Percentiles rank a stretch among this genome's conserved stretches.
Conservation (phyloP, 1,139 yeast genomes). For the Pichiaceae sp. region DNA sequence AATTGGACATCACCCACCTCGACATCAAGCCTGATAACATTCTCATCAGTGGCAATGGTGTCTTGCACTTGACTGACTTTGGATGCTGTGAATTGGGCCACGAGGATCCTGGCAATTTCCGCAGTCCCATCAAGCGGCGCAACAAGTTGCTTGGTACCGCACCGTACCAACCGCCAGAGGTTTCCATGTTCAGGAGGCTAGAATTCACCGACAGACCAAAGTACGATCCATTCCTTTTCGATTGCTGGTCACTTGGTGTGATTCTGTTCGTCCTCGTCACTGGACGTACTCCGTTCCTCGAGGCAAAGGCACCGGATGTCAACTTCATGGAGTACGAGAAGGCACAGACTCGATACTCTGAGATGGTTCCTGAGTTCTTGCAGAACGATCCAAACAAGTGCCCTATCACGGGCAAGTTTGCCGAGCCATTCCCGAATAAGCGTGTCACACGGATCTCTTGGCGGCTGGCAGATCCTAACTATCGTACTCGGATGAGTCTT, state of each 20-base stretch:
- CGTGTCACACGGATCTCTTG: constrained; percentile 66
- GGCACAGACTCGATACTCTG: constrained; percentile 40
- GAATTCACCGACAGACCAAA: constrained; percentile 29
- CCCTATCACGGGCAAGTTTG: constrained; percentile 32
- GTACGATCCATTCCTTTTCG: constrained; percentile 64
- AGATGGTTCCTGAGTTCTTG: constrained; percentile 14
- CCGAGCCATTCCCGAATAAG: constrained; percentile 47
- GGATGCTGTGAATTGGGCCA: constrained; percentile 67
- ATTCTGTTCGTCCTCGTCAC: constrained; percentile 51
- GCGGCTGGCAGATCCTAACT: constrained; percentile 64
- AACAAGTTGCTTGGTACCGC: constrained; percentile 64
- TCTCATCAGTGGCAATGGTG: constrained; percentile 46
- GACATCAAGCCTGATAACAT: constrained; percentile 65
- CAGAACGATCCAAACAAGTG: constrained; percentile 6
- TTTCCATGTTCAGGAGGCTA: constrained; percentile 40
- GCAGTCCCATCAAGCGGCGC: constrained; percentile 36
- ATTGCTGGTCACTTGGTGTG: constrained; percentile 68
- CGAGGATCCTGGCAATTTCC: constrained; percentile 43
- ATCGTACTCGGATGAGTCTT: constrained; percentile 43
- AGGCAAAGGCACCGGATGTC: constrained; percentile 41
- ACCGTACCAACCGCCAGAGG: constrained; percentile 76
- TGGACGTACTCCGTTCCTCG: constrained; percentile 53
- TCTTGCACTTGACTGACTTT: constrained; percentile 66
- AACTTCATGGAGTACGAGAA: constrained; percentile 50
- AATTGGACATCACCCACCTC: constrained; percentile 49